phyloP scores from a whole-genome alignment of 1,284 basidiomycete species.

The Meripilus lineatus region DNA sequence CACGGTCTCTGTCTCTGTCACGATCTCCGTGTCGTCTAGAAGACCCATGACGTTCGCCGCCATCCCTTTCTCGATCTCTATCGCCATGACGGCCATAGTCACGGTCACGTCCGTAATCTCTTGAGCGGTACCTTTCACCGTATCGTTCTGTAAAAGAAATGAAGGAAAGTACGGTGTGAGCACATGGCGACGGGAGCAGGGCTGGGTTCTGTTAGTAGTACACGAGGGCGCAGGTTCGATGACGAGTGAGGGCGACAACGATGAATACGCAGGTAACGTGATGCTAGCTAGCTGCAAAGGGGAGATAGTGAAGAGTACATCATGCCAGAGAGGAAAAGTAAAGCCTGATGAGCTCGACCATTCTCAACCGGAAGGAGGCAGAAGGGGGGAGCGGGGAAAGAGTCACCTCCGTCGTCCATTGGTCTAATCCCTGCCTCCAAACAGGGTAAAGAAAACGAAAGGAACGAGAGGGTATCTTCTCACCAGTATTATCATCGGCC shows the following conservation, averaged over 20 bases:
- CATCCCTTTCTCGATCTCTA: constrained; percentile 35
- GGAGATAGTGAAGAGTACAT: constrained; percentile 30
- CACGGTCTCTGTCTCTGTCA: constrained; percentile 36
- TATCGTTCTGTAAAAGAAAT: constrained; percentile 25
- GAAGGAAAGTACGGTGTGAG: constrained; percentile 9
- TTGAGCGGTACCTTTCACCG: constrained; percentile 49
- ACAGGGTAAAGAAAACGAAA: constrained; percentile 9
- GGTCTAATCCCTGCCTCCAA: constrained; percentile 8
- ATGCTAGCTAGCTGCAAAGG: constrained; percentile 50
- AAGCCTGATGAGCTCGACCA: constrained; percentile 62
- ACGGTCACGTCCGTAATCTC: constrained; percentile 14
- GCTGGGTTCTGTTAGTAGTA: constrained; percentile 24
- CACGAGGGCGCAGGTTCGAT: constrained; percentile 8
- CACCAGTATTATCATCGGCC: constrained; percentile 7
- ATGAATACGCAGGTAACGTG: constrained; percentile 21
- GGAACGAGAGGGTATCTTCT: not conserved
- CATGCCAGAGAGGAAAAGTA: constrained; percentile 42
- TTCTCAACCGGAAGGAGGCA: constrained; percentile 24
- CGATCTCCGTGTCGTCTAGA: constrained; percentile 29
- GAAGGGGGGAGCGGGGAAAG: constrained; percentile 11
- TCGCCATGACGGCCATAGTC: constrained; percentile 36
- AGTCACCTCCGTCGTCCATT: too few relatives aligned
- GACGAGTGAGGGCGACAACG: constrained; percentile 10
- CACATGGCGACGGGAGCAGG: constrained; percentile 7
- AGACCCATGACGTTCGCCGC: constrained; percentile 20